A percentile compares a stretch with the other conserved stretches of the same genome.
Evolutionary conservation across 331 rosid genomes (phyloP).

Genomic region (Rosa hybrid): DNA sequence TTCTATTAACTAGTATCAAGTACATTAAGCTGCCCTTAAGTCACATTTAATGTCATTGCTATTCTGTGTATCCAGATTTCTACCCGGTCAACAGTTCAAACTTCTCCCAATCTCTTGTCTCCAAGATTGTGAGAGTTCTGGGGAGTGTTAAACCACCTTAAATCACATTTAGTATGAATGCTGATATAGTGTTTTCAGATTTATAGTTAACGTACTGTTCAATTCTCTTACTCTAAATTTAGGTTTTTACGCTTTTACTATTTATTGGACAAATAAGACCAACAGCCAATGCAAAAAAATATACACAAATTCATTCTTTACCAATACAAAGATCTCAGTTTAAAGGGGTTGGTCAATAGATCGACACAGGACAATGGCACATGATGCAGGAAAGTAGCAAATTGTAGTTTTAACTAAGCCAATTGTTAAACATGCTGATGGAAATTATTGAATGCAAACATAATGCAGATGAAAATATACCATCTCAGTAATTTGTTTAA

Average conservation of each 20-base stretch:
- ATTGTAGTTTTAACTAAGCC: neutral
- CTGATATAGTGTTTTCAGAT: neutral
- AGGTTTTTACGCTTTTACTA: neutral
- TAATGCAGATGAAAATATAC: constrained; percentile 37
- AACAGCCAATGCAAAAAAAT: neutral
- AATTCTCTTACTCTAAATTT: no score
- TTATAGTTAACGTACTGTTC: no score
- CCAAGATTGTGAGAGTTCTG: neutral
- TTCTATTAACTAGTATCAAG: neutral
- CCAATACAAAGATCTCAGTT: neutral
- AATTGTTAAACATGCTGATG: neutral
- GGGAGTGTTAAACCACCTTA: neutral
- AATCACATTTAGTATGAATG: neutral
- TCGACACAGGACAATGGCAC: neutral
- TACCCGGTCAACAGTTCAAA: neutral
- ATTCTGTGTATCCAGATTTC: neutral
- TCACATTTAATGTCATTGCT: neutral
- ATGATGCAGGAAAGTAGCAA: neutral
- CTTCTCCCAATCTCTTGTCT: neutral
- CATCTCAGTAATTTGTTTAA: constrained; percentile 77
- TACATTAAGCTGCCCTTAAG: neutral
- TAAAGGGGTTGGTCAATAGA: neutral
- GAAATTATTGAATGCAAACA: no score
- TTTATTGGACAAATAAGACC: neutral
- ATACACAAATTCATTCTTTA: neutral